Evolutionary conservation across 2,329 filamentous ascomycete genomes (phyloP), one percentile per base, ranked within the genome.

Genomic region (Aureobasidium uvarum): DNA sequence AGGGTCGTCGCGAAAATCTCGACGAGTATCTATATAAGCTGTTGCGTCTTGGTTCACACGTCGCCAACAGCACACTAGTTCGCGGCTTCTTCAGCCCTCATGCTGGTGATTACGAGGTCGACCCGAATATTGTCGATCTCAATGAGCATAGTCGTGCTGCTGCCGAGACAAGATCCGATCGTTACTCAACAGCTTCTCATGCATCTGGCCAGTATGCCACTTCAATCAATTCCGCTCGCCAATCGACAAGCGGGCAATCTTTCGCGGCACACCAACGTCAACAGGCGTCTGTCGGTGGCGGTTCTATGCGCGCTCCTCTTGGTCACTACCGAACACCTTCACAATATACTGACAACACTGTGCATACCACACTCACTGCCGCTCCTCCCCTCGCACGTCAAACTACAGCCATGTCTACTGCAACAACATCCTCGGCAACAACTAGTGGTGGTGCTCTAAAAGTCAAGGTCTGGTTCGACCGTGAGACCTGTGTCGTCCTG

Each of bases 11-110:
- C 66, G 91, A 95, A 75, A 97, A 96, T 74, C 81, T 99, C 45
- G 93, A 99, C 73, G 91, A 94, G 60, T 99, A 99, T 73, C 92
- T 99, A 71, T 96, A 96, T 79, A 94, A 95, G 72, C 83, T 99
- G 25, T 81, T 99, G 10, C 84, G 85, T 41, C 89, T 98, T 76
- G 91, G 92, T 3, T 80, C 85, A 0, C 92, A 97, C 74, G 97
- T 99, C 69, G 87, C 91, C 1, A 86, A 88, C 70, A 95, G 91
- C 74, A 87, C 88, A 66, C 81, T 98, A 10, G 94, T 98, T 23
- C 90, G 91, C 74, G 88, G 93, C 71, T 91, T 99, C 77, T 98
- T 99, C 75, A 89, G 89, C 1, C 95, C 95, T 5, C 85, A 93
- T 63, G 88, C 93, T 72, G 92, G 92, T 39, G 95, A 99, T 76